Evolutionary conservation across 345 rosid genomes (phyloP), one percentile per base, ranked within the genome.

Genomic region (Gossypium ekmanianum): DNA sequence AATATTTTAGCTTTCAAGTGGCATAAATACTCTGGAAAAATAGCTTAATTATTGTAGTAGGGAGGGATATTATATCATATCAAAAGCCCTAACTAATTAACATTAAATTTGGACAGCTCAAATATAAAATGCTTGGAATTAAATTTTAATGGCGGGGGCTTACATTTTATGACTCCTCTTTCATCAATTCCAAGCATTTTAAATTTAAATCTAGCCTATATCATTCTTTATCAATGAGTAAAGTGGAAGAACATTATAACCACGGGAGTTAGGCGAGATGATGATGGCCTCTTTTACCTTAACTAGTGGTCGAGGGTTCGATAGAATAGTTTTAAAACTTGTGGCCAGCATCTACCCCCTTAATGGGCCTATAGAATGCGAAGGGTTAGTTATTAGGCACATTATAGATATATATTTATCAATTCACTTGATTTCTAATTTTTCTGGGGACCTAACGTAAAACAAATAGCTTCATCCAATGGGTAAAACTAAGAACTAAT

Each of bases 221-320:
- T 58, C 11, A 65, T 43, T 43, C 17, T 11, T 14, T 11, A 59
- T 61, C 18, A 61, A 13, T 1, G 55, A 4, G 9, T 51, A 51
- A n/a, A 51, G n/a, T 50, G 51, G 4, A 47, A 47, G 7, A 5
- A 34, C 1, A 34, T 0, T 34, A 34, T 34, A 34, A 34, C 6
- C 39, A 34, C 6, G 39, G 1, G 6, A 4, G 6, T 34, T 4
- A 34, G 1, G 39, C 0, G 6, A 34, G 39, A 34, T 34, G 39
- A 4, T 34, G 0, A 4, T 0, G 4, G 6, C 1, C 6, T 34
- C 1, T 34, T 0, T 1, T 34, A 34, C 0, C 6, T 34, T 34
- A 34, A 34, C 0, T 34, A 34, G 39, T 34, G 1, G 39, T 34
- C 0, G 1, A 34, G 0, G 1, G 39, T 34, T 34, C 39, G 1